Evolutionary conservation across 768 basidiomycete genomes (phyloP), one percentile per base, ranked within the genome.

Genomic region (Termitomyces sp.): DNA sequence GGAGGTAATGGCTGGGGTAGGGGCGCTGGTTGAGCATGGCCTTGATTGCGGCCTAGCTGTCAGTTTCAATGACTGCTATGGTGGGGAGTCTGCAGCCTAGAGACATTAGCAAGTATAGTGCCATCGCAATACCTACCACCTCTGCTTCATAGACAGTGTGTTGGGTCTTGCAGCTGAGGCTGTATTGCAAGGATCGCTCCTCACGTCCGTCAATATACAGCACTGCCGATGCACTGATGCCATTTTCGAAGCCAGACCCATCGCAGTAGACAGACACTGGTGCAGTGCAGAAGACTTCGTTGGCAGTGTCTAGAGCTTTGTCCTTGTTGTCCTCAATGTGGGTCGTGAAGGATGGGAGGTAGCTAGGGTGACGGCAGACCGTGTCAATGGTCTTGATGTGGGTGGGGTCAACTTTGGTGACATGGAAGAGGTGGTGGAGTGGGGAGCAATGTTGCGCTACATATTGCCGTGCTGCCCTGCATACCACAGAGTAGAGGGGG

Each of bases 191-290:
- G 10, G 49, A 20, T 14, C 16, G 5, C 9, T 16, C 14, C 30
- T 57, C 34, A 1, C n/a, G n/a, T n/a, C 24, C 36, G 18, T 52
- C 26, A 27, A 49, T 3, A 30, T 48, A 58, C 4, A 61, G 16
- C 13, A 61, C 42, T 10, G 53, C 61, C 32, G 49, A 39, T 2
- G 54, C 53, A 13, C 60, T 53, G 18, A 62, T 40, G 30, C 50
- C 50, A 4, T 55, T 50, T 48, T 60, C 55, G 18, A 52, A 60
- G 5, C 57, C 57, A 13, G 56, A 62, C 33, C 60, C 33, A 26
- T 62, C 49, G 20, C 60, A 55, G 46, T 58, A 58, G 13, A 62
- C 59, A 0, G 55, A 56, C 44, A 47, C 30, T 0, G 43, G 37
- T 4, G 59, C 30, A 1, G 27, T 18, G 22, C 1, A n/a, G 30